Evolutionary conservation across 768 basidiomycete species (phyloP), one percentile per base, ranked within the genome.

Genomic region (Leccinum uliginosum): DNA sequence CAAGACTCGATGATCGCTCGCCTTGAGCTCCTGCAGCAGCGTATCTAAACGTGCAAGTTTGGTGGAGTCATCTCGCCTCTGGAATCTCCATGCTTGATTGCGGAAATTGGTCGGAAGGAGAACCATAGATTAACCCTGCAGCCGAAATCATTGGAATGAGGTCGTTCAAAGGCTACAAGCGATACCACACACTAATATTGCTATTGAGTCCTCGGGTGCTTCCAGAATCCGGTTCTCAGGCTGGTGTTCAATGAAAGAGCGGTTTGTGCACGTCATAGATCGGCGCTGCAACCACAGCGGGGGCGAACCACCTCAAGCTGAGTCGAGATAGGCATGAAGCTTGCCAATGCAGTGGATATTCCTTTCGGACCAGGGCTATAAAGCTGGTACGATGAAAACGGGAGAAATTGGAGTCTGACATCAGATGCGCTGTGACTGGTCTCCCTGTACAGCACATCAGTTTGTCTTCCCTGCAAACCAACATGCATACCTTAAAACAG

Each of bases 41-140:
- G 79, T 67, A 71, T 99, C 97, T 49, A 99, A 80, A 27, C 91
- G 83, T 38, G 93, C 92, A 32, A 99, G 84, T 73, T 99, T 99
- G 34, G 90, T 95, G 24, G 96, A 98, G 71, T 99, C 96, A 60
- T 72, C 96, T 95, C 47, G 91, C 90, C 60, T 98, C 93, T 4
- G 97, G 97, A 35, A 98, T 89, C 61, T 88, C 86, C 89, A 98
- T 94, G 29, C 82, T 80, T 11, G 94, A 84, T 47, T 80, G 73
- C 2, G 94, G 94, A 6, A 93, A 74, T 66, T 97, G 93, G 59
- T 88, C 79, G 0, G 70, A 62, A 5, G 91, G 78, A 1, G 94
- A 91, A 35, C 68, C 73, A 29, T 75, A 77, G 54, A 95, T 66
- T 48, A 98, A 73, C 43, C 97, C 97, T 6, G 69, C 63, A 6